Percentiles rank a stretch among this genome's conserved stretches.
These are phyloP conservation scores for Talaromyces funiculosus DNA, from an alignment of 2,329 filamentous ascomycete species.

Conservation along the genomic window DNA sequence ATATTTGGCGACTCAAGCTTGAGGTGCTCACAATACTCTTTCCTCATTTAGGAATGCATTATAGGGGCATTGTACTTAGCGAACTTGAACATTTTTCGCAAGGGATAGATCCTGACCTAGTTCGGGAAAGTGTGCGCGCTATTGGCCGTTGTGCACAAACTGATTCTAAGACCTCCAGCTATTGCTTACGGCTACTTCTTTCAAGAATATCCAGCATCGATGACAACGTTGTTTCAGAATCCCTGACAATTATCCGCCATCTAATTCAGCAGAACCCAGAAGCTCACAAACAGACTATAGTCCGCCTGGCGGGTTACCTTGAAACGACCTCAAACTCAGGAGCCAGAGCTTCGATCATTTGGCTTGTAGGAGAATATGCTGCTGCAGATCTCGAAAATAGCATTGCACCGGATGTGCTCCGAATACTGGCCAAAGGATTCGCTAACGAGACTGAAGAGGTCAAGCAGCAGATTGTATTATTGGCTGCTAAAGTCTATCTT, in stretches of 20 bases:
- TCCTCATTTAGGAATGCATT: conserved; percentile 66
- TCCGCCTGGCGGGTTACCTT: conserved; percentile 83
- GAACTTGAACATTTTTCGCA: conserved; percentile 92
- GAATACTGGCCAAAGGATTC: conserved; percentile 82
- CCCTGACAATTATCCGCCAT: conserved; percentile 88
- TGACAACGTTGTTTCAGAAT: conserved; percentile 82
- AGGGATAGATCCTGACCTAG: conserved; percentile 66
- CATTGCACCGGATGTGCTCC: conserved; percentile 85
- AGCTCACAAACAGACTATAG: conserved; percentile 76
- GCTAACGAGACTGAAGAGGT: conserved; percentile 75
- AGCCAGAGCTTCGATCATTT: conserved; percentile 89
- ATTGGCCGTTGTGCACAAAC: conserved; percentile 90
- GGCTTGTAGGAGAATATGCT: conserved; percentile 93
- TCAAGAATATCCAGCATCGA: conserved; percentile 85
- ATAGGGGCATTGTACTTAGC: conserved; percentile 81
- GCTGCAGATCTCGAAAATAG: conserved; percentile 75
- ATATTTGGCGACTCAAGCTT: conserved; percentile 86
- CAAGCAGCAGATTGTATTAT: conserved; percentile 83
- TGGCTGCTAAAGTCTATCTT: conserved; percentile 95
- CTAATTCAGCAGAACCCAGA: conserved; percentile 86
- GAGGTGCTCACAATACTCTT: conserved; percentile 89
- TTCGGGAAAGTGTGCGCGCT: conserved; percentile 83
- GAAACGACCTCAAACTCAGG: conserved; percentile 82
- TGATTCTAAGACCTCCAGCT: conserved; percentile 62
- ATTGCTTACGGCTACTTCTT: conserved; percentile 77